Evolutionary conservation across 2,329 filamentous ascomycete genomes (phyloP).

Genomic region (Ceratocystis papillata): DNA sequence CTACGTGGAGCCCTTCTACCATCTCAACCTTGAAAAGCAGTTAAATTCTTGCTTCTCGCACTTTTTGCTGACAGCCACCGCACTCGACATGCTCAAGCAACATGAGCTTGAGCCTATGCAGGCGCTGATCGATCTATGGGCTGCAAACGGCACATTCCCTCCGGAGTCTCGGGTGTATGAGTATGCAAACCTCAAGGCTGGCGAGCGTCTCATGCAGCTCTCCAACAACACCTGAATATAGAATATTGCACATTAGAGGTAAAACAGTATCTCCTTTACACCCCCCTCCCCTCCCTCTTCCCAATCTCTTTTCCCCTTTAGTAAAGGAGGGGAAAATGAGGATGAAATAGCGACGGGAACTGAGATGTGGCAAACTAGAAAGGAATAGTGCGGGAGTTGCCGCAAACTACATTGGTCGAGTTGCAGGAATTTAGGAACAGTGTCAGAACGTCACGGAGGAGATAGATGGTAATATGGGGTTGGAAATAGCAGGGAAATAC

Average conservation of each 20-base stretch:
- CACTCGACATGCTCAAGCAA: conserved; percentile 72
- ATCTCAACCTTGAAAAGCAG: conserved; percentile 68
- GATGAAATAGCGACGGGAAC: neutral
- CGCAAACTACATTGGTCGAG: neutral
- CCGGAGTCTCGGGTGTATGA: conserved; percentile 59
- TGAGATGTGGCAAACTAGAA: neutral
- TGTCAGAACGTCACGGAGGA: neutral
- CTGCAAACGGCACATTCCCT: conserved; percentile 77
- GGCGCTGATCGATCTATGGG: conserved; percentile 83
- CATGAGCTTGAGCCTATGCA: conserved; percentile 94
- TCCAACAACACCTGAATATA: conserved; percentile 22
- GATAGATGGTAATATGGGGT: neutral
- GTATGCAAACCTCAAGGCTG: conserved; percentile 51
- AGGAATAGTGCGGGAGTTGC: neutral
- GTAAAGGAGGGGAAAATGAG: neutral
- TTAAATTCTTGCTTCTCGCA: conserved; percentile 82
- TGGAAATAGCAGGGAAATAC: neutral
- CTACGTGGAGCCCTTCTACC: conserved; percentile 73
- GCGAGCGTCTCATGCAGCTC: conserved; percentile 48
- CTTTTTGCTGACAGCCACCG: conserved; percentile 69
- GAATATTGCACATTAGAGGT: neutral
- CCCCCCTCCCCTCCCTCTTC: neutral
- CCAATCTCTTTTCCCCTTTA: too few relatives aligned
- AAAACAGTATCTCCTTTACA: neutral
- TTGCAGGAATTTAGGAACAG: neutral